These are phyloP conservation scores for Lipomyces yamadae DNA, from an alignment of 805 yeast species.

Conservation along the genomic window DNA sequence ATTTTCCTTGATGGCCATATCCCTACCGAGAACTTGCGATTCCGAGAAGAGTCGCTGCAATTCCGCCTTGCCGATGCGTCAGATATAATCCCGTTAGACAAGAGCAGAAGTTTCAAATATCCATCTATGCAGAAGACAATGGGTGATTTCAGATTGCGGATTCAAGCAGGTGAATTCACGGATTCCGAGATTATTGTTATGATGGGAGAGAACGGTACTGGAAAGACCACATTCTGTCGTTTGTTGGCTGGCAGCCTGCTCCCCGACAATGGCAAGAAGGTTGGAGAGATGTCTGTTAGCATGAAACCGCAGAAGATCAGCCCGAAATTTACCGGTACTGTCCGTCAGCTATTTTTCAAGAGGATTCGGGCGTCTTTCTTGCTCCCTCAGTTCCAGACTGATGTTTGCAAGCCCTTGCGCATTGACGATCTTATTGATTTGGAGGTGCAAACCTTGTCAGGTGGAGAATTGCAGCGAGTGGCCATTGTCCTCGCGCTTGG, in stretches of 20 bases:
- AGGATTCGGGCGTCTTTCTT: slow-evolving; percentile 92
- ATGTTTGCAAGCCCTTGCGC: slow-evolving; percentile 92
- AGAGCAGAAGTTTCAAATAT: slow-evolving; percentile 74
- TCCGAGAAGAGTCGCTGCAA: slow-evolving; percentile 93
- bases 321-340: slow-evolving; percentile 98
- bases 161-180: slow-evolving; percentile 87
- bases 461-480: slow-evolving; percentile 99
- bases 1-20: slow-evolving; percentile 98
- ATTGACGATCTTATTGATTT: slow-evolving; percentile 95
- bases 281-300: slow-evolving; percentile 88
- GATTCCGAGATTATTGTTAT: slow-evolving; percentile 96
- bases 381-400: slow-evolving; percentile 97
- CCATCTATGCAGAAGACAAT: slow-evolving; percentile 88
- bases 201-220: slow-evolving; percentile 99
- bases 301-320: slow-evolving; percentile 99
- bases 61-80: slow-evolving; percentile 90
- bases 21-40: slow-evolving; percentile 94
- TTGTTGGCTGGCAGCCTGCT: slow-evolving; percentile 89
- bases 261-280: slow-evolving; percentile 79
- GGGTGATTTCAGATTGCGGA: slow-evolving; percentile 89
- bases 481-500: slow-evolving; percentile 96
- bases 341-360: slow-evolving; percentile 94
- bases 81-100: slow-evolving; percentile 75
- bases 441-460: slow-evolving; percentile 95
- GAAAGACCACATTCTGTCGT: slow-evolving; percentile 97